A percentile compares a stretch with the other conserved stretches of the same genome.
phyloP scores from a whole-genome alignment of 108 stramenopile species.

The Cylindrotheca closterium region DNA sequence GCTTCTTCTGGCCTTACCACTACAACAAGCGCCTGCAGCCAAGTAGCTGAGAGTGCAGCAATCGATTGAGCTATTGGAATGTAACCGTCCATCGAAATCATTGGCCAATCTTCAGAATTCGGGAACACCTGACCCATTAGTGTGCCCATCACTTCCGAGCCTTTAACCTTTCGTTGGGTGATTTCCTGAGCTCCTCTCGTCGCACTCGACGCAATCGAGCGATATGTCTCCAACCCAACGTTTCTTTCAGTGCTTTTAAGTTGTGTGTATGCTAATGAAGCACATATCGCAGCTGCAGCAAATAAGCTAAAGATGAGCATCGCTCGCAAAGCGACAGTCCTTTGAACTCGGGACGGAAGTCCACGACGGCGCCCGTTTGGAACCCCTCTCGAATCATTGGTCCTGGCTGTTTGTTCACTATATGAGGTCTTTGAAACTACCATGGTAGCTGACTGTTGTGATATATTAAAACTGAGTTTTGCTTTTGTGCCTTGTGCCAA shows the following conservation, averaged over 20 bases:
- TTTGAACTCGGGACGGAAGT: not conserved
- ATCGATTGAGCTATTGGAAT: constrained; percentile 4
- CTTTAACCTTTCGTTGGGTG: constrained; percentile 1
- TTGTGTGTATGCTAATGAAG: constrained; percentile 6
- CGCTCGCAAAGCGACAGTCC: constrained; percentile 10
- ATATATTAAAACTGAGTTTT: too few relatives aligned
- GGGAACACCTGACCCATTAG: constrained; percentile 1
- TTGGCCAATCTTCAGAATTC: constrained; percentile 15
- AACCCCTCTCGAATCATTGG: too few relatives aligned
- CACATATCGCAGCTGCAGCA: constrained; percentile 13
- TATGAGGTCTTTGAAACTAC: too few relatives aligned
- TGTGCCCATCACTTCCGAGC: constrained; percentile 8
- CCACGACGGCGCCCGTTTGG: too few relatives aligned
- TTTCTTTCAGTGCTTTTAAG: constrained; percentile 3
- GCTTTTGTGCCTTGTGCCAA: too few relatives aligned
- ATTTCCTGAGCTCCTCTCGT: constrained; percentile 10
- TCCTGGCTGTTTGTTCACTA: too few relatives aligned
- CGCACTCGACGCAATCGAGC: constrained; percentile 10
- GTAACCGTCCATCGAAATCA: constrained; percentile 15
- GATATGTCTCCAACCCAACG: constrained; percentile 11
- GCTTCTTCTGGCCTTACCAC: constrained; percentile 25
- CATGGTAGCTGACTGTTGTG: too few relatives aligned
- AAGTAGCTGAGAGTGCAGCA: not conserved
- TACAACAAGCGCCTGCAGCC: not conserved
- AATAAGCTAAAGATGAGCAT: constrained; percentile 14